Percentiles rank a stretch among this genome's conserved stretches.
Evolutionary conservation across 2,329 filamentous ascomycete genomes (phyloP).

Genomic region (Colletotrichum sp.): DNA sequence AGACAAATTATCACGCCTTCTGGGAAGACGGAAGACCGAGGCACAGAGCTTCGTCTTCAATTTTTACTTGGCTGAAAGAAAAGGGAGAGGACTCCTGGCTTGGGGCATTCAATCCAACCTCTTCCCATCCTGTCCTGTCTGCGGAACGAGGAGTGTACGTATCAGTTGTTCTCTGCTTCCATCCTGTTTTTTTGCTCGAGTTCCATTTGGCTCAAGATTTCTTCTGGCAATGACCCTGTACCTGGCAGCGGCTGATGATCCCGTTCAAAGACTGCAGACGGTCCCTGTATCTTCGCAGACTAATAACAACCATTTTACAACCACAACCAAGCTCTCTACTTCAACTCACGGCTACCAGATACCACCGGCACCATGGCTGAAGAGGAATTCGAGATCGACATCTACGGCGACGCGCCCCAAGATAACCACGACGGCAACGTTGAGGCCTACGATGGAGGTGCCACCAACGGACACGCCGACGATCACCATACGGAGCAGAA

Average conservation of each 20-base stretch:
- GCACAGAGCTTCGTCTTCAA: conserved; percentile 71
- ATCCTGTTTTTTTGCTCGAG: conserved; percentile 28
- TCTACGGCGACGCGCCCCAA: conserved; percentile 66
- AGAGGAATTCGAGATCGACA: conserved; percentile 76
- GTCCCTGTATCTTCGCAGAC: conserved; percentile 42
- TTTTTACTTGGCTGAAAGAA: conserved; percentile 31
- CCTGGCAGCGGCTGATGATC: conserved; percentile 21
- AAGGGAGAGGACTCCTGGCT: conserved; percentile 17
- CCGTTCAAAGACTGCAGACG: conserved; percentile 35
- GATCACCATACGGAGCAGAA: conserved; percentile 42
- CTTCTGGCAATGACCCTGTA: conserved; percentile 18
- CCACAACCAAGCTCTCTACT: conserved; percentile 10
- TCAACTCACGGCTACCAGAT: conserved; percentile 16
- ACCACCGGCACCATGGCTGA: conserved; percentile 62
- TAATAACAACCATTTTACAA: conserved; percentile 24
- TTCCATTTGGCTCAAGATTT: background rate
- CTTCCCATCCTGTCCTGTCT: conserved; percentile 23
- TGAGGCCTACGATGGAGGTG: conserved; percentile 40
- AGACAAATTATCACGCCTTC: conserved; percentile 7
- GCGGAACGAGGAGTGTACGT: conserved; percentile 58
- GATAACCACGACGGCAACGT: conserved; percentile 44
- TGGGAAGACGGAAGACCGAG: conserved; percentile 38
- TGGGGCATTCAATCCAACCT: conserved; percentile 21
- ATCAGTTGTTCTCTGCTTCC: conserved; percentile 45
- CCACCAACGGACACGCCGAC: conserved; percentile 33